These are phyloP conservation scores for Oidium heveae DNA, from an alignment of 2,329 filamentous ascomycete genomes.

Conservation along the genomic window DNA sequence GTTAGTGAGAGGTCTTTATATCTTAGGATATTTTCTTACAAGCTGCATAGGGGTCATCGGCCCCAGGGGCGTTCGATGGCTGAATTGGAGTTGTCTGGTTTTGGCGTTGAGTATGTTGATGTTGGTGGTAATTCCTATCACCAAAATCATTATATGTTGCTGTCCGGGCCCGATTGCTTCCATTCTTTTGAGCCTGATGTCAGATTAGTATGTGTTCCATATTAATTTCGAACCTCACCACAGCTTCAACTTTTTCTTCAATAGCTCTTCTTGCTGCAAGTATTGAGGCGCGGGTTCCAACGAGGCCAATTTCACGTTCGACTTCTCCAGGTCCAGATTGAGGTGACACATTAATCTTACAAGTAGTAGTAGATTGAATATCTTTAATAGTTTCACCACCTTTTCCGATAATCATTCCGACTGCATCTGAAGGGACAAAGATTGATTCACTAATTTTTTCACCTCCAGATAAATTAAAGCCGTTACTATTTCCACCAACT, in stretches of 20 bases:
- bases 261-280: conserved; percentile 61
- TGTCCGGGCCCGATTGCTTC: conserved; percentile 18
- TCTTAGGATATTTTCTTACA: conserved; percentile 24
- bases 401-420: conserved; percentile 93
- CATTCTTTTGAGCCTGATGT: conserved; percentile 25
- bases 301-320: conserved; percentile 66
- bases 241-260: conserved; percentile 76
- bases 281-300: conserved; percentile 55
- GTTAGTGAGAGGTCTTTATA: conserved; percentile 9
- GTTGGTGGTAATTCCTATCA: conserved; percentile 21
- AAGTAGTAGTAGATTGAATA: conserved; percentile 68
- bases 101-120: conserved; percentile 21
- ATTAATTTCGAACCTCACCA: conserved; percentile 30
- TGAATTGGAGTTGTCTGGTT: conserved; percentile 8
- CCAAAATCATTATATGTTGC: conserved; percentile 26
- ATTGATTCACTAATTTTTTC: conserved; percentile 67
- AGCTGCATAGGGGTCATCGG: conserved; percentile 46
- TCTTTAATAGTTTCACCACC: conserved; percentile 84
- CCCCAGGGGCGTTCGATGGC: conserved; percentile 21
- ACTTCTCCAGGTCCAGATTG: conserved; percentile 52
- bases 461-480: conserved; percentile 18
- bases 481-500: conserved; percentile 15
- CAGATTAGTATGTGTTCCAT: conserved; percentile 4
- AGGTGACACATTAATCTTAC: conserved; percentile 85
- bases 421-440: conserved; percentile 67